Evolutionary conservation across 208 protist genomes (phyloP).

Genomic region (Leishmania tarentolae): DNA sequence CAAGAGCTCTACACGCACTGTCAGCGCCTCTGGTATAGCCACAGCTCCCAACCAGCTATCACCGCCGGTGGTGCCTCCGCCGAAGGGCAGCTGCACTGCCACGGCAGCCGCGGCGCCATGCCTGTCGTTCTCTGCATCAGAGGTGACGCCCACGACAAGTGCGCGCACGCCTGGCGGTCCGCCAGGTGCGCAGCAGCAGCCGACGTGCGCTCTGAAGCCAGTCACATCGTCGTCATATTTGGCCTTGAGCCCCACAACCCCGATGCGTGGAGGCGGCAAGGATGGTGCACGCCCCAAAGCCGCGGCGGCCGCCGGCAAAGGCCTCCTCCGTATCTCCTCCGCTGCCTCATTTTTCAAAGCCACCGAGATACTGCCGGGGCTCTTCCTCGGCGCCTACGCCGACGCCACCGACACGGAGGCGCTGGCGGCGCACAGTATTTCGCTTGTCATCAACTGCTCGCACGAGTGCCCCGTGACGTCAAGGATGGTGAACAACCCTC

Average conservation of each 20-base stretch:
- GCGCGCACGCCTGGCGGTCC: not conserved
- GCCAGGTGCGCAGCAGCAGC: not conserved
- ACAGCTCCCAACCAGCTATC: not conserved
- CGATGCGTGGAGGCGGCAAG: not conserved
- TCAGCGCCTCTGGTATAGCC: not conserved
- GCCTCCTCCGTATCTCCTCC: not conserved
- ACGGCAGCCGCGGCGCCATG: not conserved
- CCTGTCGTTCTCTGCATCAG: not conserved
- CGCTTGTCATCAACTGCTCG: slow-evolving; percentile 72
- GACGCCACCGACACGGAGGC: slow-evolving; percentile 45
- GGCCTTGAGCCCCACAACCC: not conserved
- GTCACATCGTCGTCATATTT: not conserved
- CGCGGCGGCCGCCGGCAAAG: not conserved
- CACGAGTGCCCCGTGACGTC: slow-evolving; percentile 56
- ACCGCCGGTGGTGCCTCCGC: not conserved
- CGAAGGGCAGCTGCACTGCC: not conserved
- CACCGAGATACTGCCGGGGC: slow-evolving; percentile 62
- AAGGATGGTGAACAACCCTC: slow-evolving; percentile 38
- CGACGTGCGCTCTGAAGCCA: not conserved
- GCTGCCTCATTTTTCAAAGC: slow-evolving; percentile 38
- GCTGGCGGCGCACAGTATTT: slow-evolving; percentile 48
- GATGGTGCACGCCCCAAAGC: not conserved
- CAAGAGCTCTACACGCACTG: not conserved
- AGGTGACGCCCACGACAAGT: not conserved
- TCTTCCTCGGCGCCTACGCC: slow-evolving; percentile 65